Conservation (phyloP, 371 early-diverging fungal species). For the Apophysomyces trapeziformis region DNA sequence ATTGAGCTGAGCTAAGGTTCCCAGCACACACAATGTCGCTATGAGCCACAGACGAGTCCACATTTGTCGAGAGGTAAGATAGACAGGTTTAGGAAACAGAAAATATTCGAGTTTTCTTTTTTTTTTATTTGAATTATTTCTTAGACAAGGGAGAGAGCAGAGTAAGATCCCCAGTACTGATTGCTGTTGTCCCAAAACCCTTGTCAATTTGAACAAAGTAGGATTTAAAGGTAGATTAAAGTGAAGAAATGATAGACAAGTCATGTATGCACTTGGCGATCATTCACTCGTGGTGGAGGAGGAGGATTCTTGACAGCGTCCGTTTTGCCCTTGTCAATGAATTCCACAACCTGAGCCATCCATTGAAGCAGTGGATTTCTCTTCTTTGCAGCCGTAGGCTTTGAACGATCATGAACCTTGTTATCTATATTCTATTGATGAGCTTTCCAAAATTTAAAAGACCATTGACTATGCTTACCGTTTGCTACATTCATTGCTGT, state of each 20-base stretch:
- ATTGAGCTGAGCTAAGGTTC: slow-evolving; percentile 17
- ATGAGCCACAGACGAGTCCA: neutral
- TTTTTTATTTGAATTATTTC: neutral
- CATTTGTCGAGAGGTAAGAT: neutral
- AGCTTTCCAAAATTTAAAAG: too few relatives aligned
- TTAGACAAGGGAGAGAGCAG: slow-evolving; percentile 1
- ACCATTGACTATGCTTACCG: neutral
- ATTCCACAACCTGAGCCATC: neutral
- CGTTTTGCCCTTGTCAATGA: slow-evolving; percentile 4
- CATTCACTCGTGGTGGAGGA: neutral
- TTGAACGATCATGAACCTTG: neutral
- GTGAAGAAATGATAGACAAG: neutral
- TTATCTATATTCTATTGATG: neutral
- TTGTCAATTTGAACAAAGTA: neutral
- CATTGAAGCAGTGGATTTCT: neutral
- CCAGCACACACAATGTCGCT: neutral
- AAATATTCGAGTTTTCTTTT: neutral
- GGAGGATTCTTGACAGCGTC: slow-evolving; percentile 2
- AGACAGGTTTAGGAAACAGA: neutral
- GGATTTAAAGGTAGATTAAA: too few relatives aligned
- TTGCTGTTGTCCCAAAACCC: neutral
- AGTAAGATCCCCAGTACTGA: neutral
- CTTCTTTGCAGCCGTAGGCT: neutral
- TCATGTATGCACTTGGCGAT: neutral
- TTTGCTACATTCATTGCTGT: neutral